These are phyloP conservation scores for Vickermania spadyakhi DNA, from an alignment of 208 protist species.

Conservation along the genomic window DNA sequence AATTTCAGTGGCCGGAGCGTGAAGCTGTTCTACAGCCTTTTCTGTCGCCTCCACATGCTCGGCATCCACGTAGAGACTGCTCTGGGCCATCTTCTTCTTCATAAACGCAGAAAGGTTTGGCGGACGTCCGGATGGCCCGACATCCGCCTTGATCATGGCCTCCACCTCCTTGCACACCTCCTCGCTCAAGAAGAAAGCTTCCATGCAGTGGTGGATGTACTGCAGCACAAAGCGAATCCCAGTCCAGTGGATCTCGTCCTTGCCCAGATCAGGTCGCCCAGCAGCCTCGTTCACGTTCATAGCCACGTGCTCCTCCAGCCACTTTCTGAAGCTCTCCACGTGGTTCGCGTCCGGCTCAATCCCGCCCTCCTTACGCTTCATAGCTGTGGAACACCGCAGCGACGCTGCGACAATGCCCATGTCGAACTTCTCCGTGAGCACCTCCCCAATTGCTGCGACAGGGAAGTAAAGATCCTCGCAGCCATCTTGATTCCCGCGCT, in stretches of 20 bases:
- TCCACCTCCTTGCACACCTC: constrained; percentile 18
- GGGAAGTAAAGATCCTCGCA: constrained; percentile 1
- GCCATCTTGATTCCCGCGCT: not conserved
- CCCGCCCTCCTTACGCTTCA: not conserved
- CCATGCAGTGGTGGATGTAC: constrained; percentile 42
- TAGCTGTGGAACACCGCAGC: not conserved
- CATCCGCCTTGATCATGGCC: constrained; percentile 7
- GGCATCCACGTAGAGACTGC: constrained; percentile 6
- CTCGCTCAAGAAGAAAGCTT: constrained; percentile 20
- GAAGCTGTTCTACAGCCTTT: not conserved
- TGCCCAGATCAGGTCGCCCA: constrained; percentile 22
- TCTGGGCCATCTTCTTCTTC: not conserved
- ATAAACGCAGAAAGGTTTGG: not conserved
- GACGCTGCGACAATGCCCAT: constrained; percentile 5
- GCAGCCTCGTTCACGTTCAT: constrained; percentile 17
- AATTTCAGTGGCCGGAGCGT: not conserved
- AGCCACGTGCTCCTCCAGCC: constrained; percentile 7
- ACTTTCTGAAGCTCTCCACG: not conserved
- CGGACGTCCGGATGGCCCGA: not conserved
- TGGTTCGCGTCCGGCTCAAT: not conserved
- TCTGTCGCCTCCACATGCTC: not conserved
- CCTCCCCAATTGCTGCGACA: not conserved
- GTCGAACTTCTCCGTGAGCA: constrained; percentile 4
- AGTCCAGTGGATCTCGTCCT: constrained; percentile 26
- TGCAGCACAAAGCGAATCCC: constrained; percentile 40